Evolutionary conservation across 2,329 filamentous ascomycete species (phyloP), one percentile per base, ranked within the genome.

Genomic region (Cytospora schulzeri): DNA sequence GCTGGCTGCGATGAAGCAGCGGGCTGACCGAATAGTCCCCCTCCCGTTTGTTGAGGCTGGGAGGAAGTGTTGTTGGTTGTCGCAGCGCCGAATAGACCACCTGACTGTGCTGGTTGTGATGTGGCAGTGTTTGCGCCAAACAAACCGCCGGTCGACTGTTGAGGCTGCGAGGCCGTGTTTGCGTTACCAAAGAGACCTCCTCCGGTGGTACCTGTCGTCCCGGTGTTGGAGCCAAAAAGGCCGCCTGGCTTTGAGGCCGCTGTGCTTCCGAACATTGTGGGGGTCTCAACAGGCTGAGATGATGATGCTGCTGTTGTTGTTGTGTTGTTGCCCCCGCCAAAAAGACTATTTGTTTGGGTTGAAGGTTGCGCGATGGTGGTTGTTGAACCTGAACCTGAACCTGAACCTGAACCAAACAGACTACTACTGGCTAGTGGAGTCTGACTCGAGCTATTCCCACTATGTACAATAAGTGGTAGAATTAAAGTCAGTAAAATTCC

Each of bases 291-390:
- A 12, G 57, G 52, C 45, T 68, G 63, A 31, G 52, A 31, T 68
- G 63, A 31, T 68, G 63, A 33, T n/a, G n/a, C n/a, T n/a, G n/a
- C n/a, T n/a, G 60, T 55, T 22, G 53, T 57, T n/a, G 53, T 58
- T 29, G 48, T 45, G 26, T 60, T 45, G 26, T 60, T 64, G 59
- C 45, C 57, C 54, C 33, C 56, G 54, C 77, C 77, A 66, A 80
- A 78, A 19, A 80, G 73, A 57, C 74, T 73, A 17, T 73, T 73
- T 24, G 76, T 66, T 48, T 76, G 73, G 35, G 77, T 70, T 7
- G 65, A 56, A 14, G 68, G 53, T 55, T 67, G 66, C 51, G 64
- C 57, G 52, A 26, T 41, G 57, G 52, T 66, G 57, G 64, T 55
- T 4, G 29, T 31, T 31, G 58, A 33, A 24, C 70, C 70, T 26